Percentiles rank a stretch among this genome's conserved stretches.
Evolutionary conservation across 176 grass and related monocot genomes (phyloP).

Genomic region (Alloteropsis semialata): DNA sequence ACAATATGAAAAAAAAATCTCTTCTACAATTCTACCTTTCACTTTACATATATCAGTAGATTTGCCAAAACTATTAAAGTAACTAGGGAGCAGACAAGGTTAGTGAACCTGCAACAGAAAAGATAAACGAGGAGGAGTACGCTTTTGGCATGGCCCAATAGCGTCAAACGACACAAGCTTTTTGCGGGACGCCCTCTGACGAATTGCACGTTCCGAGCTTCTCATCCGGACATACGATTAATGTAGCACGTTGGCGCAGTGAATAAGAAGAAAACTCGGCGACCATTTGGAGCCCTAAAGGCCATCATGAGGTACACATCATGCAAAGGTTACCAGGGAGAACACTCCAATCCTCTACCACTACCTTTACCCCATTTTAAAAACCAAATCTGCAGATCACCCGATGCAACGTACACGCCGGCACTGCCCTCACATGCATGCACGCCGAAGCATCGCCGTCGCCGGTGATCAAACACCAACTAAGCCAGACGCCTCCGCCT

Average conservation of each 20-base stretch:
- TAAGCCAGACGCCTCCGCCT: neutral
- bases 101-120: slow-evolving; percentile 8
- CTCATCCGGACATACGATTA: neutral
- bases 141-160: slow-evolving; percentile 12
- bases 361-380: neutral
- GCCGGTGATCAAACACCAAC: slow-evolving; percentile 30
- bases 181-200: neutral
- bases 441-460: neutral
- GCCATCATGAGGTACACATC: neutral
- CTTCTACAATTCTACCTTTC: neutral
- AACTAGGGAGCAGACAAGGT: neutral
- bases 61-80: slow-evolving; percentile 10
- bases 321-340: neutral
- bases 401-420: neutral
- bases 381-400: slow-evolving; percentile 18
- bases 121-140: neutral
- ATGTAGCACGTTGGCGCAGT: slow-evolving; percentile 3
- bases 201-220: slow-evolving; percentile 11
- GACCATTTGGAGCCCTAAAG: slow-evolving; percentile 29
- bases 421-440: neutral
- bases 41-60: neutral
- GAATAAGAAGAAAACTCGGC: neutral
- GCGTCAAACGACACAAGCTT: neutral
- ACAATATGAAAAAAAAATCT: neutral
- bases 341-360: neutral